Evolutionary conservation across 495 filamentous ascomycete genomes (phyloP).

Genomic region (Penicillium soppii): DNA sequence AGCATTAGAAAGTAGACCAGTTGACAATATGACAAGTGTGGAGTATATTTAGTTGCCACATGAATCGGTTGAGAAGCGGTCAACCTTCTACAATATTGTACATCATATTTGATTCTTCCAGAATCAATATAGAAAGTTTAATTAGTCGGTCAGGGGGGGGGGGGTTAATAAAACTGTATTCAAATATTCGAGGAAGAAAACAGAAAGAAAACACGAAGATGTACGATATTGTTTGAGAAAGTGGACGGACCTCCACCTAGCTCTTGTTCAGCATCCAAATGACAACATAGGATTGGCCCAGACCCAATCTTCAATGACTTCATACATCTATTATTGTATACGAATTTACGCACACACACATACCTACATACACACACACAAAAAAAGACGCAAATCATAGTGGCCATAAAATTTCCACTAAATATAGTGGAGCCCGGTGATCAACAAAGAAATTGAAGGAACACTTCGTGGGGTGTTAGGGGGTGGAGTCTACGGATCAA

Average conservation of each 20-base stretch:
- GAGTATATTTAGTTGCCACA: constrained; percentile 6
- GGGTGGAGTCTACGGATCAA: not conserved
- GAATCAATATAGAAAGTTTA: not conserved
- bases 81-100: not conserved
- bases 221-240: too few relatives aligned
- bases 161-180: not conserved
- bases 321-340: constrained; percentile 1
- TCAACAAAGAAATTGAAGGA: not conserved
- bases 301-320: constrained; percentile 6
- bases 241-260: too few relatives aligned
- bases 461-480: not conserved
- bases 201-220: not conserved
- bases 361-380: constrained; percentile 6
- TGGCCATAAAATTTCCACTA: not conserved
- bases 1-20: constrained; percentile 2
- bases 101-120: too few relatives aligned
- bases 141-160: constrained; percentile 12
- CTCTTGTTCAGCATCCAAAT: too few relatives aligned
- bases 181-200: not conserved
- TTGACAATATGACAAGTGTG: constrained; percentile 15
- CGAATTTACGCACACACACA: not conserved
- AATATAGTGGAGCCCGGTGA: not conserved
- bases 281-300: not conserved
- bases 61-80: constrained; percentile 24
- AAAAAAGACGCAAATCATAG: constrained; percentile 2